Evolutionary conservation across 176 grass and related monocot genomes (phyloP), one percentile per base, ranked within the genome.

Genomic region (Miscanthus lutarioriparius): DNA sequence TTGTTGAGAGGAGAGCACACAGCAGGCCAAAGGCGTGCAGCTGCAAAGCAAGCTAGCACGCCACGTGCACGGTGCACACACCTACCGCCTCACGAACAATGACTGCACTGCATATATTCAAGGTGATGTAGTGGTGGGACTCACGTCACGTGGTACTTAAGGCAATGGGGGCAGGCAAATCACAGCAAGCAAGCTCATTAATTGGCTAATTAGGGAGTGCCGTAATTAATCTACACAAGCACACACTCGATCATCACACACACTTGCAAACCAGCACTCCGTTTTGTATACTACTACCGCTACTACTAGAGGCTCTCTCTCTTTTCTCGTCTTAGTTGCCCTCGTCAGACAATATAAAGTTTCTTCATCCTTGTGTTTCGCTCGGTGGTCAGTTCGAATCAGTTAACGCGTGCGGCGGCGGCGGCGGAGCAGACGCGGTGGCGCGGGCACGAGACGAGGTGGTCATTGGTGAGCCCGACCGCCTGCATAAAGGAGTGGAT

Each of bases 401-500:
- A 83, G 79, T 82, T 82, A 4, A 10, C 48, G 47, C 66, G 66
- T 19, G 14, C 25, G 48, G 80, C 43, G 30, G 73, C 20, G 58
- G 74, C 1, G 36, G 23, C 12, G 12, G 67, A 90, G 87, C 91
- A 94, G 80, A 76, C 11, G 77, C 80, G 85, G 85, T 95, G 96
- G 89, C 96, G 91, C 66, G 90, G 96, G 91, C 96, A 98, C 28
- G 96, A 95, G 81, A 95, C 64, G 85, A 98, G 91, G 82, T 98
- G 96, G 78, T 98, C 96, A 69, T 98, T 98, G 58, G 96, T 98
- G 72, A 98, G 91, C 1, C 96, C 96, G 74, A 85, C 96, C 20
- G 96, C 93, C 70, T 98, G 91, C 96, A 98, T 98, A 89, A 98
- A 94, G 12, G 93, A 95, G 65, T 98, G 91, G 69, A 98, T 81